Conservation (phyloP, 78 protist genomes). For the Dictyostelium discoideum region DNA sequence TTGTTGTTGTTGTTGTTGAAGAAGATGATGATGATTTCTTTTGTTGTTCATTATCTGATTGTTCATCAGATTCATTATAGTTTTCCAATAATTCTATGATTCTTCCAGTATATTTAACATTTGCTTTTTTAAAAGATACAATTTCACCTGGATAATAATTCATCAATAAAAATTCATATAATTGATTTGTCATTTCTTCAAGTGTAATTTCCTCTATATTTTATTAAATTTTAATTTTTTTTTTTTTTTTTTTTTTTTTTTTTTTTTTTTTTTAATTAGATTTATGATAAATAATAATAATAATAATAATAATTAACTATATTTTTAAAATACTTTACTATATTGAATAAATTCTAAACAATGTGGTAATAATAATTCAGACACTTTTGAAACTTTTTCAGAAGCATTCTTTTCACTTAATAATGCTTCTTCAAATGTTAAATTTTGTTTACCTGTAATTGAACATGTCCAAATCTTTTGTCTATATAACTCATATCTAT, state of each 20-base stretch:
- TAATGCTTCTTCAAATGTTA: constrained; percentile 66
- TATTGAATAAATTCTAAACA: constrained; percentile 49
- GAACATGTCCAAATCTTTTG: constrained; percentile 61
- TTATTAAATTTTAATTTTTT: no score
- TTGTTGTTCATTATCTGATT: neutral
- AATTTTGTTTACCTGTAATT: constrained; percentile 31
- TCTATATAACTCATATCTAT: constrained; percentile 20
- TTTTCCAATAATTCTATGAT: neutral
- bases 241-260: no score
- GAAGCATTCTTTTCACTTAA: constrained; percentile 39
- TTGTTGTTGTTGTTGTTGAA: neutral
- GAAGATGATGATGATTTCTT: neutral
- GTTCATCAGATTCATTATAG: neutral
- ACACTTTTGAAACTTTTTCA: constrained; percentile 42
- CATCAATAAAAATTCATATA: constrained; percentile 37
- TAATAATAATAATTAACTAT: neutral
- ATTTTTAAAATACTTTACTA: constrained; percentile 2
- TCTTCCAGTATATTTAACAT: constrained; percentile 30
- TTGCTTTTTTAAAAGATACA: constrained; percentile 17
- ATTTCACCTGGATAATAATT: constrained; percentile 50
- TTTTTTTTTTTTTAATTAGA: neutral
- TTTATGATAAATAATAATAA: neutral
- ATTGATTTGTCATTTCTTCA: constrained; percentile 27
- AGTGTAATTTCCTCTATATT: constrained; percentile 39
- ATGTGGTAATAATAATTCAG: constrained; percentile 44